Conservation (phyloP, 805 yeast species). For the Candida verbasci region DNA sequence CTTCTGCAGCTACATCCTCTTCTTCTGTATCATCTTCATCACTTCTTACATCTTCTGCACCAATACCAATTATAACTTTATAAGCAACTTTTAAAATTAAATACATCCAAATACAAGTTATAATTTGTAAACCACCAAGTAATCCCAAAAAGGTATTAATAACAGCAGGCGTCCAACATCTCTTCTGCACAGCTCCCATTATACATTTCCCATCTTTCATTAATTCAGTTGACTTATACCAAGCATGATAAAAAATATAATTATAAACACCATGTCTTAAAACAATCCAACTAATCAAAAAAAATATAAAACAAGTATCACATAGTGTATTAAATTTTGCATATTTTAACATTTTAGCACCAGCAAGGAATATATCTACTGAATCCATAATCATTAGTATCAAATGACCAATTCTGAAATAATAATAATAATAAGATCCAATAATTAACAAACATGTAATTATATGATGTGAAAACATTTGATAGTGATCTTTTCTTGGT, state of each 20-base stretch:
- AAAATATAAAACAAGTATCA: conserved; percentile 64
- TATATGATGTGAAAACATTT: conserved; percentile 87
- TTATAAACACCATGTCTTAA: conserved; percentile 73
- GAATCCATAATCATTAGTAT: conserved; percentile 78
- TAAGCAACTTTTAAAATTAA: conserved; percentile 67
- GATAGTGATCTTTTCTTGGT: conserved; percentile 74
- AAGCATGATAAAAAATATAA: conserved; percentile 59
- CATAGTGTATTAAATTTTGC: conserved; percentile 57
- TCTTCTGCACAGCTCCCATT: conserved; percentile 26
- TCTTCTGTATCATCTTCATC: conserved; percentile 62
- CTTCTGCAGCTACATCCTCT: conserved; percentile 16
- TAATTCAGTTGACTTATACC: conserved; percentile 40
- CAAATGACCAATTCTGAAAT: conserved; percentile 73
- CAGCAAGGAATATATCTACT: conserved; percentile 66
- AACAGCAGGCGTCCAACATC: conserved; percentile 48
- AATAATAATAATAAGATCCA: conserved; percentile 72
- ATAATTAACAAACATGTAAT: conserved; percentile 64
- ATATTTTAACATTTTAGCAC: conserved; percentile 76
- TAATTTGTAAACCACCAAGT: conserved; percentile 60
- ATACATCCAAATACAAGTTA: conserved; percentile 70
- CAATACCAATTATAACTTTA: conserved; percentile 64
- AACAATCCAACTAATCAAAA: conserved; percentile 64
- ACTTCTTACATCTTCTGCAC: conserved; percentile 85
- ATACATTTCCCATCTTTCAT: conserved; percentile 45
- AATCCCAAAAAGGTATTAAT: conserved; percentile 49